A percentile compares a stretch with the other conserved stretches of the same genome.
Evolutionary conservation across 2,329 filamentous ascomycete species (phyloP).

Genomic region (Talaromyces sp.): DNA sequence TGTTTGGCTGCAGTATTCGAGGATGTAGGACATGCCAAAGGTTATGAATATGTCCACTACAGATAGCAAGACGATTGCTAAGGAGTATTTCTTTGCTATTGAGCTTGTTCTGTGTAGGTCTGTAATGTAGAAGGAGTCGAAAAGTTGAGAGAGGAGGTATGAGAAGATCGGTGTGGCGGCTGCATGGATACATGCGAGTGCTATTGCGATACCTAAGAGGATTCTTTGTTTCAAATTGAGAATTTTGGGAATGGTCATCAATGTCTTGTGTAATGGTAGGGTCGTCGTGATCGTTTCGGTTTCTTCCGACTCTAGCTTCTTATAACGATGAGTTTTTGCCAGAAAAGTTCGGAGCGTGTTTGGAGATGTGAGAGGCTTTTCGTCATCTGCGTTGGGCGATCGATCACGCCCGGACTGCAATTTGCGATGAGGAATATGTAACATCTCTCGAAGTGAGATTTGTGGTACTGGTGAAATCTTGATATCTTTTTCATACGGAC

Average conservation of each 20-base stretch:
- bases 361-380: neutral
- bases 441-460: neutral
- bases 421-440: neutral
- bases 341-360: neutral
- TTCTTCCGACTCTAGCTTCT: neutral
- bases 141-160: conserved; percentile 68
- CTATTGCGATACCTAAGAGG: conserved; percentile 58
- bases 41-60: conserved; percentile 62
- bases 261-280: conserved; percentile 51
- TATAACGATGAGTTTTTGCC: neutral
- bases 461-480: neutral
- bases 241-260: conserved; percentile 67
- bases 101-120: conserved; percentile 44
- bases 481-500: neutral
- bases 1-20: conserved; percentile 67
- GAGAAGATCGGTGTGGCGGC: conserved; percentile 71
- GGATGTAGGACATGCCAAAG: conserved; percentile 65
- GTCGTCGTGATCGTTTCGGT: neutral
- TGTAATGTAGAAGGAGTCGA: conserved; percentile 63
- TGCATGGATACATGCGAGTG: conserved; percentile 61
- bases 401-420: neutral
- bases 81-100: conserved; percentile 62
- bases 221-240: conserved; percentile 53
- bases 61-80: conserved; percentile 66
- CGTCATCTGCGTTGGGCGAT: neutral